phyloP scores from a whole-genome alignment of 2,329 filamentous ascomycete genomes.

The Fusarium citri region DNA sequence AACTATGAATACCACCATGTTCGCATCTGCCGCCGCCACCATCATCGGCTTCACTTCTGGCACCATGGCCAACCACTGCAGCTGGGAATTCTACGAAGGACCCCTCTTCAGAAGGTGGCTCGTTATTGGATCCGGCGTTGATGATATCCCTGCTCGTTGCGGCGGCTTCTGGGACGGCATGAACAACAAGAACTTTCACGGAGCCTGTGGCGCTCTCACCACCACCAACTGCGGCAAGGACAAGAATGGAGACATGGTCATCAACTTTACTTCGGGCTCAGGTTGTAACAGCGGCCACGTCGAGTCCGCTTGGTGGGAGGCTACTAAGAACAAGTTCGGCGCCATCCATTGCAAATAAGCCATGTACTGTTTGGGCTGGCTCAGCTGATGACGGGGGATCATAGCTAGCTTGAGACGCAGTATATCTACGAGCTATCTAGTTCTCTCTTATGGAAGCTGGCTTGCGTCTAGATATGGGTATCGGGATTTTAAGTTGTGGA shows the following conservation, averaged over 20 bases:
- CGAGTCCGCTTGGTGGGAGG: not conserved
- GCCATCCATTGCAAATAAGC: not conserved
- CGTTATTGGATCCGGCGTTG: not conserved
- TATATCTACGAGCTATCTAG: too few species aligned
- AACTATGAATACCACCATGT: not conserved
- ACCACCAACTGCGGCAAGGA: not conserved
- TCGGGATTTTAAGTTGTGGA: not conserved
- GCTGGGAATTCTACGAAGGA: not conserved
- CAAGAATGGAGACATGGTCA: not conserved
- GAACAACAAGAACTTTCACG: not conserved
- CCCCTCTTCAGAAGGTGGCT: not conserved
- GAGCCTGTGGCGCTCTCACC: not conserved
- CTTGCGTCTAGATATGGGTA: not conserved
- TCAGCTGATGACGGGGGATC: too few species aligned
- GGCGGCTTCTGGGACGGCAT: not conserved
- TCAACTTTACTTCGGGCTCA: not conserved
- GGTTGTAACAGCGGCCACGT: not conserved
- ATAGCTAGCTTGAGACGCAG: not conserved
- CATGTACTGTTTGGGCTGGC: too few species aligned
- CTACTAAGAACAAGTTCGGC: not conserved
- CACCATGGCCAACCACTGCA: not conserved
- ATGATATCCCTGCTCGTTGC: not conserved
- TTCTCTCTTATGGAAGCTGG: not conserved
- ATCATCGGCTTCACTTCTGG: not conserved
- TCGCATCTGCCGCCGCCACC: not conserved